A percentile compares a stretch with the other conserved stretches of the same genome.
Conservation (phyloP, 2,329 filamentous ascomycete species). For the Fusarium heterosporum region DNA sequence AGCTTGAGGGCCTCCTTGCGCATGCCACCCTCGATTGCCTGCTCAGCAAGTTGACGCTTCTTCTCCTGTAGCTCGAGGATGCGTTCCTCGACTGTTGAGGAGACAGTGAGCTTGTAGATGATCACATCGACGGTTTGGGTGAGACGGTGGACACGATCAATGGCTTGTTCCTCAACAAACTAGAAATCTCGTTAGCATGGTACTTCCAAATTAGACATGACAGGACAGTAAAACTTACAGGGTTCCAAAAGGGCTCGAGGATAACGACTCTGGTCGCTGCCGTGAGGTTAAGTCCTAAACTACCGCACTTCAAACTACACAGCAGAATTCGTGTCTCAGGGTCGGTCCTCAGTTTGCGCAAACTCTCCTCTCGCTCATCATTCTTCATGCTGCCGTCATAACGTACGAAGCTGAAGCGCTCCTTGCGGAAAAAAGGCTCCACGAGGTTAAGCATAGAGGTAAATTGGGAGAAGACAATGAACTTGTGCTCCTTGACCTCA, state of each 20-base stretch:
- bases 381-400: conserved; percentile 98
- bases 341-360: conserved; percentile 81
- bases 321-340: conserved; percentile 82
- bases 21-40: conserved; percentile 86
- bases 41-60: conserved; percentile 90
- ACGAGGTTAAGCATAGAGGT: conserved; percentile 98
- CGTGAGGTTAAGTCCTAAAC: conserved; percentile 91
- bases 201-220: background rate
- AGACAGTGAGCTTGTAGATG: conserved; percentile 93
- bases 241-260: conserved; percentile 98
- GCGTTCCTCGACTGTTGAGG: conserved; percentile 88
- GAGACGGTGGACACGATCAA: conserved; percentile 97
- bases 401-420: conserved; percentile 82
- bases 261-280: conserved; percentile 94
- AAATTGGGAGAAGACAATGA: conserved; percentile 98
- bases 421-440: conserved; percentile 85
- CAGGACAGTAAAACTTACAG: conserved; percentile 64
- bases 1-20: conserved; percentile 83
- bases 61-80: conserved; percentile 95
- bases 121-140: conserved; percentile 95
- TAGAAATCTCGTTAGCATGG: conserved; percentile 50
- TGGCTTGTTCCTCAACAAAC: conserved; percentile 99
- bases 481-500: conserved; percentile 87
- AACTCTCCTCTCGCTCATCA: conserved; percentile 87
- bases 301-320: conserved; percentile 94